These are phyloP conservation scores for Colletotrichum orchidophilum DNA, from an alignment of 2,329 filamentous ascomycete species.

Conservation along the genomic window DNA sequence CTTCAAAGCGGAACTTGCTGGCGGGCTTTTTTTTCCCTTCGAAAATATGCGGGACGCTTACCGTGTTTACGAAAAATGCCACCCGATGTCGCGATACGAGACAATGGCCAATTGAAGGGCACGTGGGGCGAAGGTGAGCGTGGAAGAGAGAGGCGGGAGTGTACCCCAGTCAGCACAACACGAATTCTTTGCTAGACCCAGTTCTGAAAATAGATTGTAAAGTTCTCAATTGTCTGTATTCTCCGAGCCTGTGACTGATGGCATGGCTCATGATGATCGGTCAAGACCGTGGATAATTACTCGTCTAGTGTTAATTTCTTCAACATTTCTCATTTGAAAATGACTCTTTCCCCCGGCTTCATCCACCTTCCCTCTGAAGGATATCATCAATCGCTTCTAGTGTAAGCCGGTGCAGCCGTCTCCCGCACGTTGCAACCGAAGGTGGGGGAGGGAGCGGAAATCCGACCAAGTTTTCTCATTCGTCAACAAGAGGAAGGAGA, in stretches of 20 bases:
- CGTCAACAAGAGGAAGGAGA: not conserved
- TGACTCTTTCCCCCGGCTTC: too few relatives aligned
- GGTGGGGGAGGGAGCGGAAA: not conserved
- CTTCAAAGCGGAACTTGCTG: not conserved
- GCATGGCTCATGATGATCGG: not conserved
- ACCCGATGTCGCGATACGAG: slow-evolving; percentile 6
- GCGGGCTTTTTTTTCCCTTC: not conserved
- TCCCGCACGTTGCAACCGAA: too few relatives aligned
- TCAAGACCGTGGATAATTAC: not conserved
- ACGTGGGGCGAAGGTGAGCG: not conserved
- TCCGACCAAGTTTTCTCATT: not conserved
- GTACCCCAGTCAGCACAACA: not conserved
- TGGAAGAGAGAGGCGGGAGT: not conserved
- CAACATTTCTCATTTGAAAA: not conserved
- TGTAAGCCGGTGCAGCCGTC: not conserved
- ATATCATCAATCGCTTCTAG: not conserved
- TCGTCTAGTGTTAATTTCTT: not conserved
- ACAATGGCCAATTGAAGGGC: not conserved
- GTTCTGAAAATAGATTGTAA: not conserved
- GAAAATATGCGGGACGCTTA: not conserved
- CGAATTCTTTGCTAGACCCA: not conserved
- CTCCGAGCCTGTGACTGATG: not conserved
- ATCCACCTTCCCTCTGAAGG: not conserved
- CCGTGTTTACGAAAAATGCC: not conserved
- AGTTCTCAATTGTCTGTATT: not conserved